Evolutionary conservation across 2,329 filamentous ascomycete genomes (phyloP).

Genomic region (Fusarium austroafricanum): DNA sequence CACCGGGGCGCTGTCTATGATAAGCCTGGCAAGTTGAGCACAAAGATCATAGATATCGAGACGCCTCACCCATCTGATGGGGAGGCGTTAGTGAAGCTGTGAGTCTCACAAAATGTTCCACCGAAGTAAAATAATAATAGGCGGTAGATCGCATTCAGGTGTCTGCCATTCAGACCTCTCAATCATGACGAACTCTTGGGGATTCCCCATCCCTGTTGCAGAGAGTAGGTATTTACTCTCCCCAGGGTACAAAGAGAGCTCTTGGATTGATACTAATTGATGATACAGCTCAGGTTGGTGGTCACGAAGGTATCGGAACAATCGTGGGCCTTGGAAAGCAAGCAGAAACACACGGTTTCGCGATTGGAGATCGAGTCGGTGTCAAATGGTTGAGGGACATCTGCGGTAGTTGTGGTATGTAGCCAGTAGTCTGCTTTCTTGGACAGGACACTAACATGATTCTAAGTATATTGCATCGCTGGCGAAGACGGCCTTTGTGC

Average conservation of each 20-base stretch:
- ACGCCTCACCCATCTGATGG: background rate
- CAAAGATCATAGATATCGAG: background rate
- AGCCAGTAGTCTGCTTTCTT: fast-evolving
- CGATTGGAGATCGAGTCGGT: background rate
- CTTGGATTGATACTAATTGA: too few relatives aligned
- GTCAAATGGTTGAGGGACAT: background rate
- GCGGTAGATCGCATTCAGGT: background rate
- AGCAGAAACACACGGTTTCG: background rate
- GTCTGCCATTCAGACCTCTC: background rate
- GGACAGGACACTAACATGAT: background rate
- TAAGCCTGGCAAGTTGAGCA: background rate
- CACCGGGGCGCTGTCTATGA: background rate
- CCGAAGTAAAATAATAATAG: background rate
- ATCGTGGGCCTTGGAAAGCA: background rate
- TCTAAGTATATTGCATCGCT: background rate
- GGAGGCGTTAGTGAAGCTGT: background rate
- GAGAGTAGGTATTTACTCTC: too few relatives aligned
- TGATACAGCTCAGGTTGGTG: background rate
- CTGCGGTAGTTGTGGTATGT: background rate
- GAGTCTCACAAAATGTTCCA: too few relatives aligned
- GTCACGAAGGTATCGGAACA: background rate
- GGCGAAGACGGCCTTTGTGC: background rate
- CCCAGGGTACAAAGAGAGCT: too few relatives aligned
- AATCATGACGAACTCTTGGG: background rate
- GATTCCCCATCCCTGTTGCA: background rate